Evolutionary conservation across 1,139 yeast species (phyloP).

Genomic region (Geotrichum europaeum): DNA sequence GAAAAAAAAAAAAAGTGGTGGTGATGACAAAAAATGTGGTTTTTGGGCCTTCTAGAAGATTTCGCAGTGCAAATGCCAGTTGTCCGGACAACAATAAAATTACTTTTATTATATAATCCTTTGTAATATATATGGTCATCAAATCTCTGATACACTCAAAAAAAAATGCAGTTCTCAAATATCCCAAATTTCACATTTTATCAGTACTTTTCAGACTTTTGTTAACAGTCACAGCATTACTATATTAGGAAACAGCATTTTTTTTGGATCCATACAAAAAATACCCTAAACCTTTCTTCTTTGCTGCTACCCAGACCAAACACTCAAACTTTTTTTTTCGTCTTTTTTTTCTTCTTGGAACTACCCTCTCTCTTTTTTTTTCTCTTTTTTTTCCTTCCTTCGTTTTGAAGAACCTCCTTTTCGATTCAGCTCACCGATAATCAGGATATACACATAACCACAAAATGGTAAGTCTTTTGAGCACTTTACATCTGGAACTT

Average conservation of each 20-base stretch:
- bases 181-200: neutral
- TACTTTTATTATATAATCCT: neutral
- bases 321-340: constrained; percentile 4
- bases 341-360: constrained; percentile 4
- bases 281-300: constrained; percentile 5
- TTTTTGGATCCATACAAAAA: neutral
- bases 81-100: neutral
- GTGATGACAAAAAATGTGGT: neutral
- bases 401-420: constrained; percentile 3
- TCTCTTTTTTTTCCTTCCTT: neutral
- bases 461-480: constrained; percentile 16
- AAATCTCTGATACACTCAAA: neutral
- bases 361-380: constrained; percentile 4
- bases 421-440: constrained; percentile 10
- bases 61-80: neutral
- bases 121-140: neutral
- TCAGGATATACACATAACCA: constrained; percentile 11
- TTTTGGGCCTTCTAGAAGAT: neutral
- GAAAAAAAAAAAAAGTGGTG: neutral
- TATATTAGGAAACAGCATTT: neutral
- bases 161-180: neutral
- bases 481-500: neutral
- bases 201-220: neutral
- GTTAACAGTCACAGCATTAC: neutral
- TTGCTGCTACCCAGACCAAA: neutral